Evolutionary conservation across 306 rosid genomes (phyloP).

Genomic region (Sindora glabra): DNA sequence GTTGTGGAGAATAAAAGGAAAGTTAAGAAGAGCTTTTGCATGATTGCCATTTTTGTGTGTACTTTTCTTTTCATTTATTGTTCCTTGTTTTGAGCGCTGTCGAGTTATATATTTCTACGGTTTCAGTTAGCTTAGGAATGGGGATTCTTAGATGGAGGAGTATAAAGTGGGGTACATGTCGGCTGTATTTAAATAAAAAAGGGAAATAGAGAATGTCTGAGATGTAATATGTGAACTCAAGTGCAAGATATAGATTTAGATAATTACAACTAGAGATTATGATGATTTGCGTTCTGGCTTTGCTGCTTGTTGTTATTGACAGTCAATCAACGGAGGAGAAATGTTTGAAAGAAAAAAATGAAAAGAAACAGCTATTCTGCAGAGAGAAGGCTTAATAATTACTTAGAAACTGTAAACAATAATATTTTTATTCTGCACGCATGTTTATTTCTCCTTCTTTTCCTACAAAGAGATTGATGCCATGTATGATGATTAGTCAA

Average conservation of each 20-base stretch:
- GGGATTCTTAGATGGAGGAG: slow-evolving; percentile 12
- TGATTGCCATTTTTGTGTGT: slow-evolving; percentile 16
- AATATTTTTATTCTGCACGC: too few species aligned
- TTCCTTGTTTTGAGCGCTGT: slow-evolving; percentile 10
- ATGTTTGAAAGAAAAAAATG: too few species aligned
- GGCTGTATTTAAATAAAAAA: slow-evolving; percentile 18
- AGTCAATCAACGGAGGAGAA: too few species aligned
- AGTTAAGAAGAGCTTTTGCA: slow-evolving; percentile 18
- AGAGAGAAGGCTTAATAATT: too few species aligned
- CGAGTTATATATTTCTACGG: slow-evolving; percentile 14
- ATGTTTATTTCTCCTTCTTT: too few species aligned
- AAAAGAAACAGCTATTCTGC: too few species aligned
- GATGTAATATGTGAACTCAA: slow-evolving; percentile 17
- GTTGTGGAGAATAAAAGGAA: slow-evolving; percentile 21
- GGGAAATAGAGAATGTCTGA: slow-evolving; percentile 17
- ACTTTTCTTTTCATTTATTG: slow-evolving; percentile 1
- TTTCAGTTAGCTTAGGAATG: not conserved
- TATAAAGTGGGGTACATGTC: slow-evolving; percentile 16
- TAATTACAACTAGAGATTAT: not conserved
- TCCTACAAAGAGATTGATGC: too few species aligned
- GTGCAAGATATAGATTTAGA: slow-evolving; percentile 25
- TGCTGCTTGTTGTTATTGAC: slow-evolving; percentile 9
- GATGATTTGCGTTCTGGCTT: slow-evolving; percentile 17
- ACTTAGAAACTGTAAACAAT: too few species aligned
- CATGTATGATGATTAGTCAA: too few species aligned